These are phyloP conservation scores for Schizochytrium sp. DNA, from an alignment of 108 stramenopile genomes.

Conservation along the genomic window DNA sequence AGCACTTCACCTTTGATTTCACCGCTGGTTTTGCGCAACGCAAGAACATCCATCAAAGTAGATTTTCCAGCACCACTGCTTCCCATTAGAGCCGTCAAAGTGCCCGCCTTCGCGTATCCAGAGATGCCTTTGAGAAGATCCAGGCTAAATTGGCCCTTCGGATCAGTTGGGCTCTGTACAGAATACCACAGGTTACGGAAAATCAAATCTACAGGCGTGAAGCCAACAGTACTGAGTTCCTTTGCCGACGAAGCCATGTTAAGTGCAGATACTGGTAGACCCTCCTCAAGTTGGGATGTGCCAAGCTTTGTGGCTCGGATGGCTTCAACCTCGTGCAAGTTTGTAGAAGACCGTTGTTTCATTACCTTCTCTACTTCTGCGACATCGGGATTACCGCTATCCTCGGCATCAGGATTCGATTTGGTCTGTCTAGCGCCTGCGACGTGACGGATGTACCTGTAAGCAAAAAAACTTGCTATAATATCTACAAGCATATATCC, in stretches of 20 bases:
- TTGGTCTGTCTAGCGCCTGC: too few relatives aligned
- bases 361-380: too few relatives aligned
- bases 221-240: neutral
- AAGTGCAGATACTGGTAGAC: too few relatives aligned
- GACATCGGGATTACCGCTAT: too few relatives aligned
- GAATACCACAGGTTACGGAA: neutral
- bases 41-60: conserved; percentile 71
- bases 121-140: conserved; percentile 42
- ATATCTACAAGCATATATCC: neutral
- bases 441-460: neutral
- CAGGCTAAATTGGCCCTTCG: neutral
- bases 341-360: too few relatives aligned
- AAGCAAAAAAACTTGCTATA: neutral
- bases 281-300: too few relatives aligned
- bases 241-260: too few relatives aligned
- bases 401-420: too few relatives aligned
- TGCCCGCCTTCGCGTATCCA: conserved; percentile 57
- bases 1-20: conserved; percentile 73
- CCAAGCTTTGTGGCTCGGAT: too few relatives aligned
- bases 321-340: too few relatives aligned
- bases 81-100: conserved; percentile 67
- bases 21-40: conserved; percentile 79
- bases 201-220: neutral
- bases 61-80: conserved; percentile 77
- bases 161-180: neutral